Percentiles rank a stretch among this genome's conserved stretches.
Evolutionary conservation across 2,329 filamentous ascomycete species (phyloP).

Genomic region (Tolypocladium paradoxum): DNA sequence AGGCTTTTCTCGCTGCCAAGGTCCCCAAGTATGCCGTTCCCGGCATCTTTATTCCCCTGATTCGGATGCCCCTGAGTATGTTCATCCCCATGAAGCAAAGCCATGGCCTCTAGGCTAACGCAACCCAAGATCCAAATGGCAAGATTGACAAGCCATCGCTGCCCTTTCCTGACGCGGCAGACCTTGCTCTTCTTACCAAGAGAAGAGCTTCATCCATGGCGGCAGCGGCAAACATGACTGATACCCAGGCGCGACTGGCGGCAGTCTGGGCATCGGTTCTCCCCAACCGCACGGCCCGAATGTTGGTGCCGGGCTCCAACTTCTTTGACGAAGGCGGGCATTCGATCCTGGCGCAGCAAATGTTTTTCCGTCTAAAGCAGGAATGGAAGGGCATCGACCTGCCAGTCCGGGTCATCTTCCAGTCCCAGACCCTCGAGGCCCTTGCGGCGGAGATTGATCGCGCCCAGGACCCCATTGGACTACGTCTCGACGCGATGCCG

Average conservation of each 20-base stretch:
- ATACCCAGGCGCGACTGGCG: slow-evolving; percentile 28
- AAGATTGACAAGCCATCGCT: slow-evolving; percentile 71
- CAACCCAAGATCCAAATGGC: slow-evolving; percentile 59
- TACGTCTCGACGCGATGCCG: too few species aligned
- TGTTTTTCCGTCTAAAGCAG: too few species aligned
- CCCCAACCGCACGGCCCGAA: too few species aligned
- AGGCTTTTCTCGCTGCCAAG: too few species aligned
- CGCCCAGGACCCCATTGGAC: too few species aligned
- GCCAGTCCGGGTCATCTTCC: slow-evolving; percentile 15
- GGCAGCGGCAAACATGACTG: slow-evolving; percentile 21
- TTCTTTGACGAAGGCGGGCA: slow-evolving; percentile 30
- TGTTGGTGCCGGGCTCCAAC: too few species aligned
- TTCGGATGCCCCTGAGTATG: slow-evolving; percentile 25
- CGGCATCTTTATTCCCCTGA: too few species aligned
- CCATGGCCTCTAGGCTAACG: too few species aligned
- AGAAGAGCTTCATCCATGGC: slow-evolving; percentile 41
- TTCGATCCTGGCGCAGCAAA: slow-evolving; percentile 52
- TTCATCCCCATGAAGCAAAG: slow-evolving; percentile 24
- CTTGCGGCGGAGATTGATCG: too few species aligned
- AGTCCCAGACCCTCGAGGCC: slow-evolving; percentile 23
- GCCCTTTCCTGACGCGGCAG: slow-evolving; percentile 67
- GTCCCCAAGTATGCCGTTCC: too few species aligned
- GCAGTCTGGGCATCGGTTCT: slow-evolving; percentile 61
- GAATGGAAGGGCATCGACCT: slow-evolving; percentile 31
- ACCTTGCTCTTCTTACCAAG: slow-evolving; percentile 45